Percentiles rank a stretch among this genome's conserved stretches.
These are phyloP conservation scores for Diaporthe sp. DNA, from an alignment of 2,329 filamentous ascomycete species.

Conservation along the genomic window DNA sequence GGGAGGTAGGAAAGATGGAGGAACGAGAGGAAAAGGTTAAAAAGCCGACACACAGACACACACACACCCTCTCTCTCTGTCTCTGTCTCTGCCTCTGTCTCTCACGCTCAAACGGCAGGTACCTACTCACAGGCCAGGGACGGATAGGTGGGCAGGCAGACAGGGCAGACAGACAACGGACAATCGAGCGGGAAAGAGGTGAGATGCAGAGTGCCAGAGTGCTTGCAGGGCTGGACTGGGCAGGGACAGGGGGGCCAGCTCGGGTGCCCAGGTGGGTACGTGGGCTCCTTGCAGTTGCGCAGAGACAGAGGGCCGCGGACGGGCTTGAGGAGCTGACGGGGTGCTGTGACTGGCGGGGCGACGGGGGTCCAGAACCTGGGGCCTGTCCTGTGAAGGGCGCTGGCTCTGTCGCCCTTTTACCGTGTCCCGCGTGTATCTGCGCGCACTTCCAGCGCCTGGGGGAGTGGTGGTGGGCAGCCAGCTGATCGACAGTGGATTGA, in stretches of 20 bases:
- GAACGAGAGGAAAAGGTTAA: slow-evolving; percentile 27
- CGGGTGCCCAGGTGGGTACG: neutral
- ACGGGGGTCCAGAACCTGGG: slow-evolving; percentile 4
- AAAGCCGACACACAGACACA: slow-evolving; percentile 15
- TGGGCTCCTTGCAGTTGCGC: neutral
- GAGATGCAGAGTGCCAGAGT: slow-evolving; percentile 3
- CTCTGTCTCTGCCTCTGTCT: too few species aligned
- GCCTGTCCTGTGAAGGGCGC: neutral
- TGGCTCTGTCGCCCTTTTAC: neutral
- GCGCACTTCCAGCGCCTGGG: neutral
- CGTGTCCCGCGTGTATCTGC: neutral
- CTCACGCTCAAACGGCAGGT: neutral
- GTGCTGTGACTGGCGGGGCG: neutral
- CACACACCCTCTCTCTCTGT: neutral
- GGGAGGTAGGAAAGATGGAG: slow-evolving; percentile 5
- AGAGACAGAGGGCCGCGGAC: neutral
- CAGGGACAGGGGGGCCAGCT: slow-evolving; percentile 11
- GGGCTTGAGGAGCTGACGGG: neutral
- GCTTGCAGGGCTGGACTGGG: slow-evolving; percentile 17
- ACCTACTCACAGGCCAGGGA: neutral
- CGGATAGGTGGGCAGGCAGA: neutral
- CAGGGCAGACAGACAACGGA: neutral
- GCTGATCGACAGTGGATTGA: slow-evolving; percentile 8
- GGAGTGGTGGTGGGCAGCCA: neutral
- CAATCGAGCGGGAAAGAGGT: neutral